Conservation (phyloP, 1,284 basidiomycete species). For the Ganoderma multipileum region DNA sequence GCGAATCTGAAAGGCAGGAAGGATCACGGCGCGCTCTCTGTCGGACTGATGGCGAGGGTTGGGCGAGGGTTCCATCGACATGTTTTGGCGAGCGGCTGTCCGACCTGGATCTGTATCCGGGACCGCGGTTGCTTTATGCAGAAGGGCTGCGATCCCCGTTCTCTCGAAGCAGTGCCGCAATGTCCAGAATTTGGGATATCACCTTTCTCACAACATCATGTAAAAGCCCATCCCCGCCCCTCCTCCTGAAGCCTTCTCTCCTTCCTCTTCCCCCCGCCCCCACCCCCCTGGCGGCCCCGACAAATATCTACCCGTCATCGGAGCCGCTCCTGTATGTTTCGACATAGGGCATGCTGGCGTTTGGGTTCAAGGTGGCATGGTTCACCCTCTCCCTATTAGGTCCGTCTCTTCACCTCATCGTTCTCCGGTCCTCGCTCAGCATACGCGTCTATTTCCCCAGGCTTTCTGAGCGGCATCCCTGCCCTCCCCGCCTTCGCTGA, state of each 20-base stretch:
- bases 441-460: slow-evolving; percentile 37
- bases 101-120: slow-evolving; percentile 12
- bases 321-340: slow-evolving; percentile 25
- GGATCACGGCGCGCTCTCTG: slow-evolving; percentile 19
- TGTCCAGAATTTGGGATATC: slow-evolving; percentile 21
- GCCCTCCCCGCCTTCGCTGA: slow-evolving; percentile 52
- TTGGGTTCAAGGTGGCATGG: slow-evolving; percentile 41
- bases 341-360: slow-evolving; percentile 37
- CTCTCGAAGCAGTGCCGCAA: slow-evolving; percentile 25
- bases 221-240: slow-evolving; percentile 17
- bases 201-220: slow-evolving; percentile 22
- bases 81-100: slow-evolving; percentile 7
- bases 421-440: slow-evolving; percentile 4
- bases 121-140: slow-evolving; percentile 16
- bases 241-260: slow-evolving; percentile 15
- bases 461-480: slow-evolving; percentile 54
- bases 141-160: slow-evolving; percentile 24
- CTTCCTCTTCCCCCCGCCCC: slow-evolving; percentile 16
- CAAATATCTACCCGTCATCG: slow-evolving; percentile 22
- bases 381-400: slow-evolving; percentile 41
- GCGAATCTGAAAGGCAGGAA: not conserved
- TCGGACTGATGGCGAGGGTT: slow-evolving; percentile 27
- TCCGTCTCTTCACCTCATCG: slow-evolving; percentile 21
- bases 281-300: slow-evolving; percentile 12
- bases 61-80: too few relatives aligned